phyloP scores from a whole-genome alignment of 306 rosid species.

The Cyamopsis tetragonoloba region DNA sequence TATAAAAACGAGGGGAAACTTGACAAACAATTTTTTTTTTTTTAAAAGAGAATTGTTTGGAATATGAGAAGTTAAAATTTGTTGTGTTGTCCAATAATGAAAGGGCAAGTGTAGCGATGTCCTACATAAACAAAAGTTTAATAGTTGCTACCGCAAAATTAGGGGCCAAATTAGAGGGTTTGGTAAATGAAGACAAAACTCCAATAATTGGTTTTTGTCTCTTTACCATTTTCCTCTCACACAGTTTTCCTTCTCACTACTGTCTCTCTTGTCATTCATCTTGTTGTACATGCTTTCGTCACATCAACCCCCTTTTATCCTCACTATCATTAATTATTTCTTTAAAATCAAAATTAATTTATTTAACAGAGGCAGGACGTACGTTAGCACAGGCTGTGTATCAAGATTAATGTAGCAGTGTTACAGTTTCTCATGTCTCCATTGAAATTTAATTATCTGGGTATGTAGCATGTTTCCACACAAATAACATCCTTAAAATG shows the following conservation, averaged over 20 bases:
- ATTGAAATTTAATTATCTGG: neutral
- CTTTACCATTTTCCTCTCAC: slow-evolving; percentile 18
- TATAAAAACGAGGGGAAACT: too few species aligned
- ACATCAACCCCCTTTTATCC: slow-evolving; percentile 23
- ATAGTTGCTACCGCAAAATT: slow-evolving; percentile 28
- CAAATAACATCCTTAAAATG: neutral
- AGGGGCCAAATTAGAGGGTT: slow-evolving; percentile 29
- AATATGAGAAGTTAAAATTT: too few species aligned
- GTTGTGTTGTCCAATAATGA: too few species aligned
- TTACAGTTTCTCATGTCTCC: neutral
- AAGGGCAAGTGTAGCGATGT: neutral
- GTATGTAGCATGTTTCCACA: neutral
- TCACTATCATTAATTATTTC: too few species aligned
- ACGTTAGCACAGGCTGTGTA: neutral
- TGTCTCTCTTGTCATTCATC: slow-evolving; percentile 32
- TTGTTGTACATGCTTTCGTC: slow-evolving; percentile 34
- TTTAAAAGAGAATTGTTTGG: too few species aligned
- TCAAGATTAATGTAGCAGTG: neutral
- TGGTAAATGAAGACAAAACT: slow-evolving; percentile 40
- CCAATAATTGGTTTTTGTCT: slow-evolving; percentile 35
- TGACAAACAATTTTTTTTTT: too few species aligned
- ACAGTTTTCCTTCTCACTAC: slow-evolving; percentile 6
- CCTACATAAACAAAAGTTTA: neutral
- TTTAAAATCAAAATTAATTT: neutral
- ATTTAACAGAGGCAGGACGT: neutral